phyloP scores from a whole-genome alignment of 345 rosid species.

The Gossypium stocksii region DNA sequence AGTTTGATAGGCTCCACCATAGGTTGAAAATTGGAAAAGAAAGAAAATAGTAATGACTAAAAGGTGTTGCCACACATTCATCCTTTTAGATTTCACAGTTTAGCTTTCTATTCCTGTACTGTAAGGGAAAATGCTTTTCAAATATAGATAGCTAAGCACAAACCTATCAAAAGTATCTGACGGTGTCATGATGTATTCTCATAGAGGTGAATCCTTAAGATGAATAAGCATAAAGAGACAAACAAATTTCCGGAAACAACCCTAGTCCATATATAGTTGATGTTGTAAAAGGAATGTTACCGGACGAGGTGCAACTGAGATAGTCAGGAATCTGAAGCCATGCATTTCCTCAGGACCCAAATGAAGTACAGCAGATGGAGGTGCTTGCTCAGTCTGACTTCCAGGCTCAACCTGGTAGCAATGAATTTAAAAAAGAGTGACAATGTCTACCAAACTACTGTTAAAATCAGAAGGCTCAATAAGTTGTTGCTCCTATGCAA shows the following conservation, averaged over 20 bases:
- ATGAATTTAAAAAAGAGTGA: slow-evolving; percentile 9
- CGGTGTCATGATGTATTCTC: slow-evolving; percentile 1
- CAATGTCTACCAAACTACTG: slow-evolving; percentile 17
- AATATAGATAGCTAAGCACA: slow-evolving; percentile 1
- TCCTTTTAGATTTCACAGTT: neutral
- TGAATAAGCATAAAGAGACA: neutral
- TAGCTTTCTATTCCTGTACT: neutral
- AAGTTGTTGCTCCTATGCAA: slow-evolving; percentile 13
- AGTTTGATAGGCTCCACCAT: neutral
- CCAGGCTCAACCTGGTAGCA: slow-evolving; percentile 84
- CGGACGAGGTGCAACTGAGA: slow-evolving; percentile 93
- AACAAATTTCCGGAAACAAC: neutral
- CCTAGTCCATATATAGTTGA: neutral
- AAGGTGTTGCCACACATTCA: neutral
- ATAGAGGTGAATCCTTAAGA: slow-evolving; percentile 3
- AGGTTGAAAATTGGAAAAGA: slow-evolving; percentile 9
- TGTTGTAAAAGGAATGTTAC: slow-evolving; percentile 32
- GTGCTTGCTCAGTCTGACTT: slow-evolving; percentile 97
- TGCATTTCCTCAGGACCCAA: slow-evolving; percentile 75
- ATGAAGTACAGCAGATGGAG: slow-evolving; percentile 82
- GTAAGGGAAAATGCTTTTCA: neutral
- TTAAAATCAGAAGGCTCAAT: neutral
- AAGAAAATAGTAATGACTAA: neutral
- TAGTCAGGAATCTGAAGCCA: slow-evolving; percentile 86
- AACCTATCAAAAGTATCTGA: neutral